Evolutionary conservation across 2,329 filamentous ascomycete genomes (phyloP).

Genomic region (Colletotrichum sansevieriae): DNA sequence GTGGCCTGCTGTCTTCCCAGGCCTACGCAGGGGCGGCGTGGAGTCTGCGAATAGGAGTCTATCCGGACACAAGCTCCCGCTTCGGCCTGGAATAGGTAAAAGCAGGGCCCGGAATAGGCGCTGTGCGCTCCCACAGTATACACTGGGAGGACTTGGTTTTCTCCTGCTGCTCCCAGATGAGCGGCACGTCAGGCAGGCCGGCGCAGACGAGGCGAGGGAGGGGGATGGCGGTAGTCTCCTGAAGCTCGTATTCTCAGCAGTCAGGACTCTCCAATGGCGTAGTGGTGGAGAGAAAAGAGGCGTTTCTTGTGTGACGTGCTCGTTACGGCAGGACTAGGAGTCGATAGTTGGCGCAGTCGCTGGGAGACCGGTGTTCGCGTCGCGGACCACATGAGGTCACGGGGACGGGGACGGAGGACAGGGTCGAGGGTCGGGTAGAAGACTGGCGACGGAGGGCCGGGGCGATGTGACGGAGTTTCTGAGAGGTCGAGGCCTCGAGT

Average conservation of each 20-base stretch:
- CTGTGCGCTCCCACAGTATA: constrained; percentile 31
- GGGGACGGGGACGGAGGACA: constrained; percentile 20
- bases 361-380: constrained; percentile 41
- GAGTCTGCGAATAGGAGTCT: constrained; percentile 27
- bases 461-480: constrained; percentile 36
- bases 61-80: constrained; percentile 27
- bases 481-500: constrained; percentile 37
- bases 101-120: constrained; percentile 18
- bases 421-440: constrained; percentile 29
- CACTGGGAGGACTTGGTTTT: constrained; percentile 21
- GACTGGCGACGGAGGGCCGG: constrained; percentile 33
- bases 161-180: constrained; percentile 31
- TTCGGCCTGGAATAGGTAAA: constrained; percentile 7
- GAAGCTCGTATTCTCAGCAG: constrained; percentile 52
- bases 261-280: constrained; percentile 50
- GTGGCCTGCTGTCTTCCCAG: constrained; percentile 35
- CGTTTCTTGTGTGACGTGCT: constrained; percentile 51
- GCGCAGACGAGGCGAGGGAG: constrained; percentile 17
- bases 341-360: constrained; percentile 43
- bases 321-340: constrained; percentile 37
- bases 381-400: constrained; percentile 43
- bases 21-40: constrained; percentile 42
- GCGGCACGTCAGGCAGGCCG: constrained; percentile 16
- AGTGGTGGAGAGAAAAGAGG: constrained; percentile 48
- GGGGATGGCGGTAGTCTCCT: constrained; percentile 19